These are phyloP conservation scores for Xerocomellus chrysenteron DNA, from an alignment of 768 basidiomycete genomes.

Conservation along the genomic window DNA sequence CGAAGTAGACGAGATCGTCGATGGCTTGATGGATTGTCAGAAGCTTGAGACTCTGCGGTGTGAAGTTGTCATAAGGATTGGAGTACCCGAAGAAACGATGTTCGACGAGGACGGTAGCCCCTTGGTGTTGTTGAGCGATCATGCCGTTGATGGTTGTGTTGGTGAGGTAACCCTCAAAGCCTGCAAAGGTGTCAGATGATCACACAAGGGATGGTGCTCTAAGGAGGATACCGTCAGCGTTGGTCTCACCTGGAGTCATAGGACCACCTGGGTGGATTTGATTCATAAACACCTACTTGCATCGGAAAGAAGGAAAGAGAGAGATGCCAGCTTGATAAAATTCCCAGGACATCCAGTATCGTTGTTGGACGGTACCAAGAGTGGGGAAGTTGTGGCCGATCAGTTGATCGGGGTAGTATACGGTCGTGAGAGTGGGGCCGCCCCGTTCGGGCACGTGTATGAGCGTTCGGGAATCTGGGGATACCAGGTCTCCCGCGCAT, in stretches of 20 bases:
- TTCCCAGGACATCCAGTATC: conserved; percentile 40
- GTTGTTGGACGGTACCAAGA: no score
- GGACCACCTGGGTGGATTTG: conserved; percentile 20
- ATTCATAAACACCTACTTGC: background rate
- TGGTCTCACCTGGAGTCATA: conserved; percentile 62
- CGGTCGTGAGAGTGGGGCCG: no score
- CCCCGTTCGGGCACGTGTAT: no score
- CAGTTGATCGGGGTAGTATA: no score
- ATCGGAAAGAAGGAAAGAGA: background rate
- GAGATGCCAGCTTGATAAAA: conserved; percentile 53
- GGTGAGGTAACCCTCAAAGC: conserved; percentile 52
- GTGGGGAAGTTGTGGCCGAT: no score
- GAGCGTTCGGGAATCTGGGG: no score
- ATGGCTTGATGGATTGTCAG: conserved; percentile 66
- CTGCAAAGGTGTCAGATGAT: conserved; percentile 7
- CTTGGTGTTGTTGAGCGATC: conserved; percentile 65
- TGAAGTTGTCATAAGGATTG: conserved; percentile 41
- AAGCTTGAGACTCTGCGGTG: conserved; percentile 53
- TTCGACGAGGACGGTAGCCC: conserved; percentile 62
- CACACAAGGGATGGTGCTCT: background rate
- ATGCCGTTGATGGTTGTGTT: conserved; percentile 62
- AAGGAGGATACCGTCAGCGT: conserved; percentile 41
- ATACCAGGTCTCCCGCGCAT: no score
- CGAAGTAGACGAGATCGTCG: conserved; percentile 70
- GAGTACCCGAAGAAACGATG: conserved; percentile 70